Percentiles rank a stretch among this genome's conserved stretches.
Conservation (phyloP, 2,329 filamentous ascomycete genomes). For the Penicillium capsulatum region DNA sequence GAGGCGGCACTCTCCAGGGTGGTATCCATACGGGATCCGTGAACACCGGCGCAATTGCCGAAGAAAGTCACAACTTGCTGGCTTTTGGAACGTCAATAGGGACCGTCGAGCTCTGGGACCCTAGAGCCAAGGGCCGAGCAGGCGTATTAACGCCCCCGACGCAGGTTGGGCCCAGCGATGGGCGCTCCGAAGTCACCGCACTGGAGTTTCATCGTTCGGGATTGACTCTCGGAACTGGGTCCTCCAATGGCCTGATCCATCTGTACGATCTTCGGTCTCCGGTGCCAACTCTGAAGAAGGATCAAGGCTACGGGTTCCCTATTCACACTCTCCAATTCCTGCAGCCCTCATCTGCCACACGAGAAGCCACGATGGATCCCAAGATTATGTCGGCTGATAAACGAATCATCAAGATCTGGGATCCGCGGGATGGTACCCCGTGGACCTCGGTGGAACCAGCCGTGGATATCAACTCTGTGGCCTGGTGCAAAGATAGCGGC, state of each 20-base stretch:
- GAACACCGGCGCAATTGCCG: conserved; percentile 80
- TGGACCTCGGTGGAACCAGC: conserved; percentile 96
- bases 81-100: conserved; percentile 92
- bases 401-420: conserved; percentile 96
- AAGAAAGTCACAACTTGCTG: conserved; percentile 81
- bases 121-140: conserved; percentile 74
- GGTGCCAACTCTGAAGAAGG: conserved; percentile 78
- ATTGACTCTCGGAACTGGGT: conserved; percentile 77
- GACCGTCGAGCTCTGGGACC: conserved; percentile 97
- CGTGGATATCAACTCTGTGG: conserved; percentile 91
- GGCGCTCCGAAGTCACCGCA: conserved; percentile 68
- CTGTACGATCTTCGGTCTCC: conserved; percentile 90
- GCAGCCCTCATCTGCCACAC: conserved; percentile 61
- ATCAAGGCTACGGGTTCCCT: conserved; percentile 91
- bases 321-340: conserved; percentile 77
- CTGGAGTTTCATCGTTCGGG: conserved; percentile 82
- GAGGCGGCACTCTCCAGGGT: conserved; percentile 75
- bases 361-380: conserved; percentile 61
- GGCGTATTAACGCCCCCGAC: conserved; percentile 64
- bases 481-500: conserved; percentile 84
- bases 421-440: conserved; percentile 72
- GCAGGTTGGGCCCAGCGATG: conserved; percentile 37
- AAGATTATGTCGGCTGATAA: conserved; percentile 93
- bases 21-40: conserved; percentile 81
- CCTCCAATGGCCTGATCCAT: conserved; percentile 81